Conservation (phyloP, 1,284 basidiomycete genomes). For the Trichosporon faecale region DNA sequence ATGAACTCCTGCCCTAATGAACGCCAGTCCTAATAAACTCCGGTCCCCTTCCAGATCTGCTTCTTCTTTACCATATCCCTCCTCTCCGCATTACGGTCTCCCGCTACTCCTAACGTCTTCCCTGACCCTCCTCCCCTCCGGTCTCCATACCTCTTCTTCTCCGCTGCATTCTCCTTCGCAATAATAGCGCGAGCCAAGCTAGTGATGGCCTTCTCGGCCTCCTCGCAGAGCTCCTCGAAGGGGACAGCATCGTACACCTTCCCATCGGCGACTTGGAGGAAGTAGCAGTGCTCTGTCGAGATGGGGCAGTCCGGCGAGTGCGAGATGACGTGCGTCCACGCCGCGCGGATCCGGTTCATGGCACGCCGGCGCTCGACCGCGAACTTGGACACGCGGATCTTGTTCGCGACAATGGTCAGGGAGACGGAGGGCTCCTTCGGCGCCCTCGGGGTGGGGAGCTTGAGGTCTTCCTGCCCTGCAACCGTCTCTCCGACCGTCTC, state of each 20-base stretch:
- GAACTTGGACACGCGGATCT: slow-evolving; percentile 24
- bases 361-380: slow-evolving; percentile 28
- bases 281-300: background rate
- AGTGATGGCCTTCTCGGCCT: background rate
- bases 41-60: background rate
- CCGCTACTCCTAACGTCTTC: background rate
- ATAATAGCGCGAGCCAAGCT: background rate
- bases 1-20: too few species aligned
- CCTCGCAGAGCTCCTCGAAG: background rate
- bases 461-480: background rate
- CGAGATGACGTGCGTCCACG: slow-evolving; percentile 17
- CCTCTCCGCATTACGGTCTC: background rate
- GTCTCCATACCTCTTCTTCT: too few species aligned
- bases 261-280: background rate
- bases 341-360: slow-evolving; percentile 21
- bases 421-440: background rate
- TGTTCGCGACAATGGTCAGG: background rate
- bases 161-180: background rate
- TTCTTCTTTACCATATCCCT: background rate
- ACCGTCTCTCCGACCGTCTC: background rate
- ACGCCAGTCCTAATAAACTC: background rate
- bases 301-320: background rate
- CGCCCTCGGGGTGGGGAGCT: background rate
- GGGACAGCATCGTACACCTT: background rate
- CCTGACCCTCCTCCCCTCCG: background rate